Evolutionary conservation across 2,329 filamentous ascomycete species (phyloP).

Genomic region (Hypoxylon sp.): DNA sequence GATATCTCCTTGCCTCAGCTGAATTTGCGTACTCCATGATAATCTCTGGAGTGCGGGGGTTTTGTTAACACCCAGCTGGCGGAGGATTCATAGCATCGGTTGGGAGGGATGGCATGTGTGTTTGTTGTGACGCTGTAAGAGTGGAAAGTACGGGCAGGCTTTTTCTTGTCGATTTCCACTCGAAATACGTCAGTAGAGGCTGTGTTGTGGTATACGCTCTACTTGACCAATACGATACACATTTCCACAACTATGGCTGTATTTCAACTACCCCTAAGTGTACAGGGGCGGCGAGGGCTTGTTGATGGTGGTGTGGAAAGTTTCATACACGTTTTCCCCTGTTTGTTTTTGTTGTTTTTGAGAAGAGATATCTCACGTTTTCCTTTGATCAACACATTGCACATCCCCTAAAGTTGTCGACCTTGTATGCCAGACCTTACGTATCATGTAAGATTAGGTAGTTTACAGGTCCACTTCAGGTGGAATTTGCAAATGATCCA

Average conservation of each 20-base stretch:
- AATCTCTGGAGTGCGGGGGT: constrained; percentile 47
- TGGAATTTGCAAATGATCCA: constrained; percentile 41
- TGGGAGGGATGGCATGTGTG: constrained; percentile 52
- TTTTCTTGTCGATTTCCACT: constrained; percentile 49
- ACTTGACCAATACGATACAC: constrained; percentile 50
- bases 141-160: constrained; percentile 54
- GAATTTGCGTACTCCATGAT: constrained; percentile 51
- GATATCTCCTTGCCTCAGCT: constrained; percentile 58
- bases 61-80: constrained; percentile 53
- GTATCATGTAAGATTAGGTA: constrained; percentile 36
- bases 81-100: constrained; percentile 54
- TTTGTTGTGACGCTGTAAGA: constrained; percentile 52
- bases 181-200: constrained; percentile 49
- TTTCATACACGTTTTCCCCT: constrained; percentile 50
- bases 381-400: constrained; percentile 50
- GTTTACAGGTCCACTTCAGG: constrained; percentile 33
- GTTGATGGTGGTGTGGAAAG: constrained; percentile 50
- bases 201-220: constrained; percentile 50
- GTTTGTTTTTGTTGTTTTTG: constrained; percentile 51
- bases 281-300: constrained; percentile 49
- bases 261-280: constrained; percentile 46
- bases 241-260: constrained; percentile 49
- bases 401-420: constrained; percentile 37
- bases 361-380: constrained; percentile 51
- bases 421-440: constrained; percentile 36